Conservation (phyloP, 257 asterid genomes). For the Solanum dulcamara region DNA sequence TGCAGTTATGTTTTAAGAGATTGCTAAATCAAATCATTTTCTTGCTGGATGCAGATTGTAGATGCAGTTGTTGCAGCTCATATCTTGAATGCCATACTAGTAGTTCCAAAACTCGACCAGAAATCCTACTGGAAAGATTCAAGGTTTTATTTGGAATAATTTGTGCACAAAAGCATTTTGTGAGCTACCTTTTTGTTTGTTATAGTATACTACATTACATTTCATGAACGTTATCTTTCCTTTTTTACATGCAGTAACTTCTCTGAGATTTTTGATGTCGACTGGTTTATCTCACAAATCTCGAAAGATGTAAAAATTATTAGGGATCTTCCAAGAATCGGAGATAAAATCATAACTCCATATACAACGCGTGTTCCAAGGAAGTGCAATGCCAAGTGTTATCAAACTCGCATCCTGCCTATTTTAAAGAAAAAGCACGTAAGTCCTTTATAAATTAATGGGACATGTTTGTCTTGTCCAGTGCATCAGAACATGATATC, state of each 20-base stretch:
- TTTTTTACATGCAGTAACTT: conserved; percentile 46
- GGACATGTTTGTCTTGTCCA: not conserved
- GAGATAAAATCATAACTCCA: conserved; percentile 28
- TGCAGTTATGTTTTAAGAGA: not conserved
- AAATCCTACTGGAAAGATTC: conserved; percentile 78
- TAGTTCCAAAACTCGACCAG: conserved; percentile 62
- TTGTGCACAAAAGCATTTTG: not conserved
- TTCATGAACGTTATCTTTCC: not conserved
- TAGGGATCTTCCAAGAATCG: conserved; percentile 33
- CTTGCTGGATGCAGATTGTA: conserved; percentile 38
- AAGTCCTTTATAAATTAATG: conserved; percentile 6
- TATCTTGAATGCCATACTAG: conserved; percentile 61
- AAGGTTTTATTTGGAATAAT: conserved; percentile 22
- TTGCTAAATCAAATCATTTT: not conserved
- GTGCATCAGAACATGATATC: not conserved
- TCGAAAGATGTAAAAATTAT: conserved; percentile 43
- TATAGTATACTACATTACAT: not conserved
- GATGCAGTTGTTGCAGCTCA: conserved; percentile 79
- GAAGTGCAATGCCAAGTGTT: conserved; percentile 50
- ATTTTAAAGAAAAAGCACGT: conserved; percentile 43
- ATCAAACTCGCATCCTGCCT: conserved; percentile 53
- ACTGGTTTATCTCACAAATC: conserved; percentile 38
- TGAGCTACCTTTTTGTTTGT: not conserved
- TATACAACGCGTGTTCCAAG: conserved; percentile 47
- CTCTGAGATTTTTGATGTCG: conserved; percentile 62